Evolutionary conservation across 2,329 filamentous ascomycete species (phyloP), one percentile per base, ranked within the genome.

Genomic region (Lachnellula hyalina): DNA sequence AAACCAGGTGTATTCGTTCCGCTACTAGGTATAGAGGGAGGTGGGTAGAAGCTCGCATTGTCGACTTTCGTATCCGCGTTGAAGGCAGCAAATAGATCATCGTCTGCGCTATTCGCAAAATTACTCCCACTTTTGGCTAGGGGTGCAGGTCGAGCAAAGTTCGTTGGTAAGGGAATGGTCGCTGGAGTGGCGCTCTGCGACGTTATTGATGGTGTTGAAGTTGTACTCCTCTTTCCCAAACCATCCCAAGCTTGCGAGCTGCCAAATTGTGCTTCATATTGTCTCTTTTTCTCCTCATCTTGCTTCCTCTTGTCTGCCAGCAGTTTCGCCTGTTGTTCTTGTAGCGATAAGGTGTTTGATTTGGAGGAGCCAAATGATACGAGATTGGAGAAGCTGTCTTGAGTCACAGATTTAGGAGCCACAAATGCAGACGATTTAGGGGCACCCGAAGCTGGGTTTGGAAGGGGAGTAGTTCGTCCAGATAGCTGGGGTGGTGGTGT

Each of bases 311-410:
- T 89, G 71, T 86, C 83, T 4, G 77, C 80, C 60, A 84, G 79
- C 38, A 87, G 71, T 56, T 81, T 82, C 59, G 83, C 81, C 71
- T 90, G 89, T 65, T 90, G 86, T 71, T 96, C 89, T 61, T 88
- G 82, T 61, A 96, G 73, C 58, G 83, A 87, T 15, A 96, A 76
- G 60, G 87, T 94, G 70, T 84, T 86, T 32, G 79, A 81, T 52
- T 71, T 71, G 44, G 74, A 72, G 32, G 79, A 72, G 47, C 81
- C 81, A 65, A 87, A 84, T 62, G 79, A 84, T 58, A 91, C 77
- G 50, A 94, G 75, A 65, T 85, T 87, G 66, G 89, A 88, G 73
- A 94, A 94, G 74, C 86, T 90, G 68, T 94, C 89, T 55, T 74
- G 61, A 12, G 77, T 72, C 3, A 71, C 64, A 67, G 71, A 60